Percentiles rank a stretch among this genome's conserved stretches.
These are phyloP conservation scores for Leccinum barrowsii DNA, from an alignment of 768 basidiomycete genomes.

Conservation along the genomic window DNA sequence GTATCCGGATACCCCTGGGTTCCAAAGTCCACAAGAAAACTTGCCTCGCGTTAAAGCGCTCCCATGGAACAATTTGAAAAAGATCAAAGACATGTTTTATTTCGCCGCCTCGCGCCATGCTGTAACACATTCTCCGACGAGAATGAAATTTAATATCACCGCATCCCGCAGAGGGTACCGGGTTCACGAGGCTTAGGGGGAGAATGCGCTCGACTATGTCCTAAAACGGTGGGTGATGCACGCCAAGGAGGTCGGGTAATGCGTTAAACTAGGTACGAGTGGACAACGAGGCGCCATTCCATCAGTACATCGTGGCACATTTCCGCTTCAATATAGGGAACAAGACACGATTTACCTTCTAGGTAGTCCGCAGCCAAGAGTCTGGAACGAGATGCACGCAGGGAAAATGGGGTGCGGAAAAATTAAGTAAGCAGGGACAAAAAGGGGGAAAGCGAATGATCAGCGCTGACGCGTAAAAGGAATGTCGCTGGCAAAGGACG, in stretches of 20 bases:
- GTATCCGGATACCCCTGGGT: background rate
- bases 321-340: constrained; percentile 17
- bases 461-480: constrained; percentile 5
- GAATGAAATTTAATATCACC: constrained; percentile 3
- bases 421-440: background rate
- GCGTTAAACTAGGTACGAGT: constrained; percentile 7
- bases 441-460: constrained; percentile 6
- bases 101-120: constrained; percentile 10
- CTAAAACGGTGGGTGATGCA: background rate
- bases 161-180: background rate
- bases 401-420: constrained; percentile 6
- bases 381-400: constrained; percentile 29
- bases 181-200: background rate
- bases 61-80: constrained; percentile 2
- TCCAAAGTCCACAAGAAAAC: background rate
- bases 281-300: constrained; percentile 7
- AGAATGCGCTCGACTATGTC: background rate
- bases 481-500: constrained; percentile 31
- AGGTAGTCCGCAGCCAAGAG: constrained; percentile 64
- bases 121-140: background rate
- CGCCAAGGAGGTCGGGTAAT: background rate
- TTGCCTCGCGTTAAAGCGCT: background rate
- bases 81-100: constrained; percentile 8
- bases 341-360: constrained; percentile 42
- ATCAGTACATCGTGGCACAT: constrained; percentile 8